Conservation (phyloP, 2,329 filamentous ascomycete species). For the Colletotrichum sp. region DNA sequence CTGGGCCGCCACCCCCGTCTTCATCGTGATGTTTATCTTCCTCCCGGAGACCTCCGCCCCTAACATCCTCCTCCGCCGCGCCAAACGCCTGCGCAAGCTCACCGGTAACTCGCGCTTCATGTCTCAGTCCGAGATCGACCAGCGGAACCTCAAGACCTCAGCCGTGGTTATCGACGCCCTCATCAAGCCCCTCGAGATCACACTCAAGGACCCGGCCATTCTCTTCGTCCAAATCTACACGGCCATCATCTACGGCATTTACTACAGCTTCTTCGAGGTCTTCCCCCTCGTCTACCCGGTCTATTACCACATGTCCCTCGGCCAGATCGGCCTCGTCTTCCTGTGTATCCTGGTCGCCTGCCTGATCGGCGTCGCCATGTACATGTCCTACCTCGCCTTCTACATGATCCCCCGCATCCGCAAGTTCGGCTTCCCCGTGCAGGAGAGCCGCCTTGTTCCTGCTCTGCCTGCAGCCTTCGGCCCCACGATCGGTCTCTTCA, state of each 20-base stretch:
- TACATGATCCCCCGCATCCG: slow-evolving; percentile 56
- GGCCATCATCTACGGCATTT: slow-evolving; percentile 66
- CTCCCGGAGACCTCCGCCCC: slow-evolving; percentile 68
- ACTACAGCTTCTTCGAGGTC: slow-evolving; percentile 69
- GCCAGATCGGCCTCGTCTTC: slow-evolving; percentile 65
- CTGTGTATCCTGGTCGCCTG: slow-evolving; percentile 64
- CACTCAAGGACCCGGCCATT: slow-evolving; percentile 65
- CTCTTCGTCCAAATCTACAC: slow-evolving; percentile 68
- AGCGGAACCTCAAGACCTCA: slow-evolving; percentile 54
- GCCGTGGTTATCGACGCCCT: slow-evolving; percentile 59
- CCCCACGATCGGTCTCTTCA: slow-evolving; percentile 63
- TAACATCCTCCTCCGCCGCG: slow-evolving; percentile 67
- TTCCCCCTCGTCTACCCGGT: slow-evolving; percentile 68
- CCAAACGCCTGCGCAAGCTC: slow-evolving; percentile 63
- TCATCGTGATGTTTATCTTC: slow-evolving; percentile 65
- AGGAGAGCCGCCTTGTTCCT: slow-evolving; percentile 60
- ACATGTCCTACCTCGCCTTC: slow-evolving; percentile 56
- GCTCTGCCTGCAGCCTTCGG: slow-evolving; percentile 58
- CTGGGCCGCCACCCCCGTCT: slow-evolving; percentile 63
- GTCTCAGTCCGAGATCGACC: slow-evolving; percentile 69
- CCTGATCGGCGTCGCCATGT: slow-evolving; percentile 53
- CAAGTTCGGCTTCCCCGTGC: slow-evolving; percentile 52
- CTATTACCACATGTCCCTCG: slow-evolving; percentile 64
- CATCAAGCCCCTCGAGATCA: slow-evolving; percentile 66
- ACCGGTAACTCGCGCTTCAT: slow-evolving; percentile 63